Conservation (phyloP, 2,329 filamentous ascomycete species). For the Chrysoporthe austroafricana region DNA sequence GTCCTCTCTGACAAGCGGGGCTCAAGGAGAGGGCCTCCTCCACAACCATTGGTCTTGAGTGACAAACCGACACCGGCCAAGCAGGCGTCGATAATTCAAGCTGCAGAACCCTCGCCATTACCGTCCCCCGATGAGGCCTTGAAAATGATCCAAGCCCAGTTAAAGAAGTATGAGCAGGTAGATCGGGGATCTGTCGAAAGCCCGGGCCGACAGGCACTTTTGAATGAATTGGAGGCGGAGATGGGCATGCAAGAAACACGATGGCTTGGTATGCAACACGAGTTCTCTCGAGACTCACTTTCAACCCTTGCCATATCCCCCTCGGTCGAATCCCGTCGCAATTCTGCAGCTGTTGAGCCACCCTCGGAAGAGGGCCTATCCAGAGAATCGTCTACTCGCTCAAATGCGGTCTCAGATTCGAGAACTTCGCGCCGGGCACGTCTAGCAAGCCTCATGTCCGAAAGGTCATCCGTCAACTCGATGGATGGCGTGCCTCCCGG, state of each 20-base stretch:
- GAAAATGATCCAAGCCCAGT: constrained; percentile 55
- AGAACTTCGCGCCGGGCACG: constrained; percentile 44
- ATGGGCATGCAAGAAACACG: constrained; percentile 63
- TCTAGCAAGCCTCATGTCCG: constrained; percentile 37
- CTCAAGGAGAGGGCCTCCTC: constrained; percentile 58
- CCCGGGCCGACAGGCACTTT: constrained; percentile 49
- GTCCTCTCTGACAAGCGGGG: constrained; percentile 49
- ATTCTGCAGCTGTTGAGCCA: background rate
- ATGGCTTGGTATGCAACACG: constrained; percentile 62
- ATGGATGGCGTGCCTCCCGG: constrained; percentile 35
- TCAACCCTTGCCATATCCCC: constrained; percentile 48
- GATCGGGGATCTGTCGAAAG: constrained; percentile 42
- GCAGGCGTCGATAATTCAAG: constrained; percentile 48
- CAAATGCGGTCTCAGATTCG: constrained; percentile 37
- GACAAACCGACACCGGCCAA: constrained; percentile 41
- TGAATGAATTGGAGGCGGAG: constrained; percentile 64
- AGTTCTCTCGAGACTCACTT: constrained; percentile 54
- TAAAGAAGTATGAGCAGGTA: constrained; percentile 52
- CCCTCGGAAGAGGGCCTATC: constrained; percentile 23
- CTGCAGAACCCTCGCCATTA: constrained; percentile 55
- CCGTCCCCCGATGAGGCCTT: constrained; percentile 56
- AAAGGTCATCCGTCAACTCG: constrained; percentile 12
- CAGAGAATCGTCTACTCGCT: constrained; percentile 32
- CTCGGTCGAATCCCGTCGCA: constrained; percentile 39
- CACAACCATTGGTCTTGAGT: constrained; percentile 57